Evolutionary conservation across 2,329 filamentous ascomycete species (phyloP), one percentile per base, ranked within the genome.

Genomic region (Fusarium sacchari): DNA sequence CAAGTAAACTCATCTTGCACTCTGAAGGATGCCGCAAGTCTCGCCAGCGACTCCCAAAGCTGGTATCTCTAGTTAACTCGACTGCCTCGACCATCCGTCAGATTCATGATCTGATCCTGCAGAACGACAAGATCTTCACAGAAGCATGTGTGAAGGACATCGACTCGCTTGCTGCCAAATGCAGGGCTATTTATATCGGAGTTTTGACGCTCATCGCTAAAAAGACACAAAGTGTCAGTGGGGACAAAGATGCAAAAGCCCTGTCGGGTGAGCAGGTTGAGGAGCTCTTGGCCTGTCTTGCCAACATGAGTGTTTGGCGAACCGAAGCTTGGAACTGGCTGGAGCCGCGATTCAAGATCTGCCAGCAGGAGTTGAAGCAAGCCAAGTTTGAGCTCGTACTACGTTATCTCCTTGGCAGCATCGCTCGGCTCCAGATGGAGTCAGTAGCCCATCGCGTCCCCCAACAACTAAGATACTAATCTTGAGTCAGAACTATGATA

Each of bases 381-480:
- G 32, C 22, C 39, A 71, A 37, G 15, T 47, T 58, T 3, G 68
- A 71, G 17, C 61, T 71, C 26, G 17, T 61, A 6, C 17, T 71
- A 2, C 67, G 67, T 1, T 24, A 52, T 5, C 56, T 71, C 2
- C 26, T 71, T 6, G 68, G 67, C 6, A 37, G 61, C 15, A 52
- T 71, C 11, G 67, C 68, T 1, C 28, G 60, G 4, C 37, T 43
- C 8, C 68, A 71, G 15, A 36, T 37, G 7, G 28, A 30, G 68
- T 71, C 5, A 17, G 67, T 42, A 7, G 2, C 2, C 6, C 0
- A 17, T 4, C 3, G 2, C 2, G n/a, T 18, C 3, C 4, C 0
- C 4, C 10, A 3, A n/a, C 1, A 7, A 6, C 3, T 7, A 7
- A 32, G 0, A 5, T 18, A 5, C 30, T 15, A 12, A 24, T 2